Evolutionary conservation across 495 filamentous ascomycete genomes (phyloP).

Genomic region (Penicillium waksmanii): DNA sequence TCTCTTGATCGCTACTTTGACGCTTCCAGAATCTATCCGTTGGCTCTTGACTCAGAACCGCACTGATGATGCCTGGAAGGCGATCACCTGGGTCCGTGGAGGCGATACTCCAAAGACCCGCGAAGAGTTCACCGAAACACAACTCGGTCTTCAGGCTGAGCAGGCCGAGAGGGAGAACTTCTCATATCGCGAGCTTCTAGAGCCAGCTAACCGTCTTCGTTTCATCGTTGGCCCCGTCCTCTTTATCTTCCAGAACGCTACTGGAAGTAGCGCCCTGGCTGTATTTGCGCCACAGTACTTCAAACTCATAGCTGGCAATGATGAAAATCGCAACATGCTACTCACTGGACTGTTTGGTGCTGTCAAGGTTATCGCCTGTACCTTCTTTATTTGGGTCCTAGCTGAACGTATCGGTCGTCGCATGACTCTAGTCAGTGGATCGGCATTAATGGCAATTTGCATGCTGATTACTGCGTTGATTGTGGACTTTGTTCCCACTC

Average conservation of each 20-base stretch:
- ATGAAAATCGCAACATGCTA: slow-evolving; percentile 38
- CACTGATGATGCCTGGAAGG: slow-evolving; percentile 46
- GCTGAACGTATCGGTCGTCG: slow-evolving; percentile 44
- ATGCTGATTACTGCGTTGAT: slow-evolving; percentile 32
- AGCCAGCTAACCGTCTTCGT: slow-evolving; percentile 44
- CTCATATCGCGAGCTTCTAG: slow-evolving; percentile 43
- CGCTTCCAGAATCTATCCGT: slow-evolving; percentile 52
- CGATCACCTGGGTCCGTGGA: slow-evolving; percentile 54
- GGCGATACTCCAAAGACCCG: slow-evolving; percentile 36
- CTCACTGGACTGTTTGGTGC: slow-evolving; percentile 46
- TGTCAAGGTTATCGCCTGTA: slow-evolving; percentile 42
- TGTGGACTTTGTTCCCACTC: slow-evolving; percentile 27
- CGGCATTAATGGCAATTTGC: slow-evolving; percentile 28
- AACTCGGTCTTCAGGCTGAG: slow-evolving; percentile 47
- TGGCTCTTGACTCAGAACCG: slow-evolving; percentile 53
- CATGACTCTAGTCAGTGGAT: slow-evolving; percentile 36
- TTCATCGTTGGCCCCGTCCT: slow-evolving; percentile 29
- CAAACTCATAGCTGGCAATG: slow-evolving; percentile 37
- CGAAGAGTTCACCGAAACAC: slow-evolving; percentile 52
- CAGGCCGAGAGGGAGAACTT: slow-evolving; percentile 41
- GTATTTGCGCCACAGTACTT: slow-evolving; percentile 44
- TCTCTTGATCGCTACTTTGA: slow-evolving; percentile 51
- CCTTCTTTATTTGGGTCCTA: slow-evolving; percentile 43
- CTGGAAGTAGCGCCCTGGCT: slow-evolving; percentile 30
- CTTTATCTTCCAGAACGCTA: slow-evolving; percentile 30